Base-by-base conservation (phyloP, 2,329 filamentous ascomycete species). In the Trichoderma koningii region DNA sequence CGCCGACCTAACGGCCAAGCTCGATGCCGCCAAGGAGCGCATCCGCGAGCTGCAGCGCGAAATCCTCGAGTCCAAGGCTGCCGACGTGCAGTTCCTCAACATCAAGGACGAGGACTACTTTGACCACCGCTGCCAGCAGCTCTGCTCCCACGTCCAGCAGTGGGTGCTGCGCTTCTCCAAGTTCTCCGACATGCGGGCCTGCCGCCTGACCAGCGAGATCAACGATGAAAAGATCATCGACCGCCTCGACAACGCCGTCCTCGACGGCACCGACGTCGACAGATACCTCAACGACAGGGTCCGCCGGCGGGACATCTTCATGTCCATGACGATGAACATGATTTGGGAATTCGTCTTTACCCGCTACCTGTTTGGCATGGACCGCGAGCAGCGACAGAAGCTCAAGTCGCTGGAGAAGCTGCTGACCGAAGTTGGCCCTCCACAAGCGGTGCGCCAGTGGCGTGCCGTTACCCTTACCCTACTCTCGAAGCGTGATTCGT, bases 261-360 rank as follows among this genome's bases (percentile, higher is more conserved):
- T 99, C 28, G 96, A 99, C 78, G 95, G 94, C 68, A 92, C 92
- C 52, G 93, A 98, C 74, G 93, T 97, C 68, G 93, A 98, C 77
- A 81, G 83, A 65, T 95, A 96, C 73, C 88, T 99, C 55, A 85
- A 86, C 69, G 94, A 99, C 76, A 91, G 96, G 45, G 90, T 97
- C 63, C 89, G 86, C 73, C 89, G 95, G 67, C 88, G 94, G 66
- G 94, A 98, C 76, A 89, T 98, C 66, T 97, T 99, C 83, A 97
- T 98, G 92, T 95, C 93, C 44, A 93, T 99, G 77, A 92, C 94
- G 64, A 98, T 98, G 93, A 95, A 91, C 67, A 97, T 99, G 93
- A 89, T 99, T 59, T 99, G 93, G 93, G 95, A 99, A 77, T 97
- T 96, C 74, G 89, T 99, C 75, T 99, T 99, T 75, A 97, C 94